Percentiles rank a stretch among this genome's conserved stretches.
Conservation (phyloP, 1,284 basidiomycete species). For the Rhodotorula sp. region DNA sequence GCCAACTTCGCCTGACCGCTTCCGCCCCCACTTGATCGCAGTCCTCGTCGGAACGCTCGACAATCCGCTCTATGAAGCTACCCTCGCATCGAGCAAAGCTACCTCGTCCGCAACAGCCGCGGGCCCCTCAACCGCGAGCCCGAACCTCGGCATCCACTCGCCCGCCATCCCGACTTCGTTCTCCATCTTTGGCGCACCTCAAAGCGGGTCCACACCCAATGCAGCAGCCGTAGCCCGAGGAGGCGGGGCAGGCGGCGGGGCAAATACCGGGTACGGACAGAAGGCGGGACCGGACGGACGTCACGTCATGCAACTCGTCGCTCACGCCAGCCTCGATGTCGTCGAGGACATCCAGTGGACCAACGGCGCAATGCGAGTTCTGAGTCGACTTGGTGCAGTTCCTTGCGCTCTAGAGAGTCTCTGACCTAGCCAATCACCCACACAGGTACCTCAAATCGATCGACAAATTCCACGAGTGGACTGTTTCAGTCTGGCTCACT, state of each 20-base stretch:
- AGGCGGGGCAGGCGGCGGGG: background rate
- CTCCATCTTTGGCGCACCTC: conserved; percentile 35
- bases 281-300: conserved; percentile 47
- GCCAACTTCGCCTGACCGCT: background rate
- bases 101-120: conserved; percentile 25
- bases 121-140: conserved; percentile 4
- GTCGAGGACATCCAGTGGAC: conserved; percentile 86
- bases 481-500: conserved; percentile 86
- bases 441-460: conserved; percentile 84
- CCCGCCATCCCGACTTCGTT: conserved; percentile 30
- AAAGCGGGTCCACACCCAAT: background rate
- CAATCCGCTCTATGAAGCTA: conserved; percentile 46
- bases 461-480: conserved; percentile 97
- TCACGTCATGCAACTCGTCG: conserved; percentile 95
- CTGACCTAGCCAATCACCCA: conserved; percentile 15
- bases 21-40: conserved; percentile 5
- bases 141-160: background rate
- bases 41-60: conserved; percentile 45
- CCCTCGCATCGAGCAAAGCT: conserved; percentile 41
- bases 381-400: background rate
- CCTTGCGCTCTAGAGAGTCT: background rate
- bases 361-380: conserved; percentile 74
- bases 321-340: conserved; percentile 84
- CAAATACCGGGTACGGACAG: conserved; percentile 37
- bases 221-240: conserved; percentile 2